These are phyloP conservation scores for Russula ochroleuca DNA, from an alignment of 768 basidiomycete genomes.

Conservation along the genomic window DNA sequence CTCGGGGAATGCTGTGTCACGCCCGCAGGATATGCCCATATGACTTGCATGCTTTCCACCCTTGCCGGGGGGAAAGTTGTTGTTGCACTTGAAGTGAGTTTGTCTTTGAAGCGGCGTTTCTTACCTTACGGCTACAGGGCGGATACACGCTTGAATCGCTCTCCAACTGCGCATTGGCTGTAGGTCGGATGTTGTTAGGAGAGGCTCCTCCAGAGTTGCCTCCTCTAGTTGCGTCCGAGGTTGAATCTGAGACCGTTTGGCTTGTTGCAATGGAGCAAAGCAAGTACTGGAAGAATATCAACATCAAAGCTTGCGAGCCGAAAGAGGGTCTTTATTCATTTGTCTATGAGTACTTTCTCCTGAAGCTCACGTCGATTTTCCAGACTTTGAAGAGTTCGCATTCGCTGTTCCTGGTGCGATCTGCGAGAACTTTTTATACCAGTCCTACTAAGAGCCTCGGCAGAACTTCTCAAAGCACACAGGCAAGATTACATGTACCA, in stretches of 20 bases:
- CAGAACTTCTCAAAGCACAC: constrained; percentile 85
- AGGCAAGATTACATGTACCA: constrained; percentile 78
- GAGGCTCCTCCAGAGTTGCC: constrained; percentile 75
- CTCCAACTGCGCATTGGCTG: constrained; percentile 81
- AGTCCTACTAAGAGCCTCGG: background rate
- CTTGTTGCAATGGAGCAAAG: constrained; percentile 84
- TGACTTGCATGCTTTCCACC: constrained; percentile 94
- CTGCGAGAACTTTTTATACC: background rate
- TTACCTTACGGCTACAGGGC: constrained; percentile 51
- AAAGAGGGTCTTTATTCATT: constrained; percentile 53
- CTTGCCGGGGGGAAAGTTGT: constrained; percentile 86
- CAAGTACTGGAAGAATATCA: constrained; percentile 86
- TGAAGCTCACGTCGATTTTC: background rate
- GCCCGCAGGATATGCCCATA: constrained; percentile 92
- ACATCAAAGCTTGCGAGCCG: constrained; percentile 78
- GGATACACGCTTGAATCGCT: constrained; percentile 93
- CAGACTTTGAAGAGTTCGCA: constrained; percentile 58
- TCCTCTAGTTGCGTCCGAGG: constrained; percentile 68
- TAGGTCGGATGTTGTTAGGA: constrained; percentile 83
- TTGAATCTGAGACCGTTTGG: constrained; percentile 86
- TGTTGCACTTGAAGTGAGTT: constrained; percentile 84
- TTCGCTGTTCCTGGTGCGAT: constrained; percentile 63
- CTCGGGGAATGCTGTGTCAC: constrained; percentile 89
- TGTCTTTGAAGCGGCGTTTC: background rate
- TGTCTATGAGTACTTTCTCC: background rate